Evolutionary conservation across 768 basidiomycete genomes (phyloP).

Genomic region (Hemileccinum rubropunctum): DNA sequence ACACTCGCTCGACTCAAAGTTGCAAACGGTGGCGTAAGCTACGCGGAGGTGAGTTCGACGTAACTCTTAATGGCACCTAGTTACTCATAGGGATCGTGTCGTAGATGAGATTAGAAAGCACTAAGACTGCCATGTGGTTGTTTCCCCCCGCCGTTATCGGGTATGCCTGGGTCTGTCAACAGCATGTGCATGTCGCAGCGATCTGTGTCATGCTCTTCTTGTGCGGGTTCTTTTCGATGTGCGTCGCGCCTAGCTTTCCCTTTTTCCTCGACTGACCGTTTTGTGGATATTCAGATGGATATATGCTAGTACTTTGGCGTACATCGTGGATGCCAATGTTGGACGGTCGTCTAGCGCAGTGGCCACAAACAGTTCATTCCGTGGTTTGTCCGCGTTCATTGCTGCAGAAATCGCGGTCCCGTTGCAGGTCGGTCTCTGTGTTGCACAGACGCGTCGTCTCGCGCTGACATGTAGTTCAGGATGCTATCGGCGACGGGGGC

Average conservation of each 20-base stretch:
- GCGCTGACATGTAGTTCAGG: constrained; percentile 34
- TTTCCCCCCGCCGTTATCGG: constrained; percentile 60
- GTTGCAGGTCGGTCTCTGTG: constrained; percentile 42
- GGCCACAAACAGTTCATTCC: constrained; percentile 73
- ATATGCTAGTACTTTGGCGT: constrained; percentile 74
- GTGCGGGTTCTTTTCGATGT: constrained; percentile 75
- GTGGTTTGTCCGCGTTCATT: constrained; percentile 66
- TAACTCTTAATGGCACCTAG: neutral
- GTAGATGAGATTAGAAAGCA: constrained; percentile 76
- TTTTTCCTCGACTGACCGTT: neutral
- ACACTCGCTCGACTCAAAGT: constrained; percentile 45
- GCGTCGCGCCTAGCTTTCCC: constrained; percentile 19
- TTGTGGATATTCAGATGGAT: constrained; percentile 42
- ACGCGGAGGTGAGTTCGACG: constrained; percentile 57
- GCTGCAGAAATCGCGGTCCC: constrained; percentile 76
- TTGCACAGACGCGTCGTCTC: neutral
- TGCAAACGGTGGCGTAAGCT: constrained; percentile 44
- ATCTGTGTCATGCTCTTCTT: constrained; percentile 75
- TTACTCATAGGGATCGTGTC: neutral
- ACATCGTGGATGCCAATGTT: constrained; percentile 84
- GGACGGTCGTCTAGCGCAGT: constrained; percentile 78
- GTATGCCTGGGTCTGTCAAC: constrained; percentile 75
- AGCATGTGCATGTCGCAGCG: constrained; percentile 62
- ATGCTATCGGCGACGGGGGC: constrained; percentile 77
- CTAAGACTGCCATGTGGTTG: constrained; percentile 48